Evolutionary conservation across 345 rosid genomes (phyloP), one percentile per base, ranked within the genome.

Genomic region (Salix caprea): DNA sequence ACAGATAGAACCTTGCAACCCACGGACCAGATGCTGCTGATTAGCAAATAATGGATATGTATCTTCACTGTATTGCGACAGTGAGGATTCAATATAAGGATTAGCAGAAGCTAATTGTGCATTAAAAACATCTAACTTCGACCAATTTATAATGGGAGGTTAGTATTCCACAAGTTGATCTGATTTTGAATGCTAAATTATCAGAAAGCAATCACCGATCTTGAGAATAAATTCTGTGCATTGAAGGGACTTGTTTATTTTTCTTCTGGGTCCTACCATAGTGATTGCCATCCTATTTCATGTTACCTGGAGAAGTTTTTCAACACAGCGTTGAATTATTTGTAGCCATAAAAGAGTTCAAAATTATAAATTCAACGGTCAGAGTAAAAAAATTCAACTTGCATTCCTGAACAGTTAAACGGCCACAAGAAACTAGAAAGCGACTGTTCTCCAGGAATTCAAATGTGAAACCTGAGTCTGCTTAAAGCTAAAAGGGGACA

Each of bases 231-330:
- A 7, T 34, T 30, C 0, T 15, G 40, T 16, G 19, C 21, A 30
- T 18, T 34, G 23, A 66, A 66, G 14, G 26, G n/a, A 8, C 42
- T 66, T 7, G 3, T 56, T 54, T 12, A 54, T 54, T 13, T 11
- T n/a, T 5, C 7, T n/a, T 36, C 14, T 3, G 75, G 75, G 67
- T n/a, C 52, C 75, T 48, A 48, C 66, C 66, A 37, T 23, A n/a
- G 32, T n/a, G 21, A 5, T n/a, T 10, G 40, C 14, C 28, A 56
- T 72, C 32, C 14, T 72, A 21, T 23, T 58, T 24, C 75, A 58
- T 72, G 75, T 72, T 56, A 58, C 67, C 46, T 15, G 48, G 8
- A 36, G 19, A 58, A 19, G 32, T 37, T 72, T 72, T 72, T 56
- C 75, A 72, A 72, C 18, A 26, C 12, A 36, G 26, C 73, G 36